These are phyloP conservation scores for Cystobasidium slooffiae DNA, from an alignment of 1,284 basidiomycete species.

Conservation along the genomic window DNA sequence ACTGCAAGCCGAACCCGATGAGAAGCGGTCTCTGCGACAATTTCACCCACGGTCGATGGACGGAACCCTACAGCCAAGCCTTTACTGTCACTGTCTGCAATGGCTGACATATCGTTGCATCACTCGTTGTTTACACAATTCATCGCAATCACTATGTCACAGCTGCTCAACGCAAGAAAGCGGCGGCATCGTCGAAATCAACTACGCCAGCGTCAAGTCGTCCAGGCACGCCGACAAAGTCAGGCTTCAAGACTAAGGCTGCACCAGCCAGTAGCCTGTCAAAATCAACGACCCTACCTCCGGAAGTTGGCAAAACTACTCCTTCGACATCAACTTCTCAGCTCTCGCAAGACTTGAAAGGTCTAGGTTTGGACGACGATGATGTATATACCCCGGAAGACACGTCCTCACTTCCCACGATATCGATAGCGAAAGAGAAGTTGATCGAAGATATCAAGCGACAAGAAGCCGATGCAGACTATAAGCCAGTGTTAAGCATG, in stretches of 20 bases:
- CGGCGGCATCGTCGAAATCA: conserved; percentile 3
- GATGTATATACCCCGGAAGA: conserved; percentile 58
- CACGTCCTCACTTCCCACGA: conserved; percentile 63
- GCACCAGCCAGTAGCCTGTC: conserved; percentile 50
- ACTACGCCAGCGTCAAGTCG: conserved; percentile 14
- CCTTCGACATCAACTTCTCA: conserved; percentile 61
- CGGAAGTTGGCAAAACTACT: conserved; percentile 57
- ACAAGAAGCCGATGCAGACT: conserved; percentile 62
- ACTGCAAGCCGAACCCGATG: no score
- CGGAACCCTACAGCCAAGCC: neutral
- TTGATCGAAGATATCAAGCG: conserved; percentile 78
- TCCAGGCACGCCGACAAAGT: conserved; percentile 16
- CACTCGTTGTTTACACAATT: neutral
- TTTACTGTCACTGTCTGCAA: conserved; percentile 2
- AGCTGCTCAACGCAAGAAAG: conserved; percentile 6
- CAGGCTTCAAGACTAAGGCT: conserved; percentile 60
- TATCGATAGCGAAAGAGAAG: conserved; percentile 77
- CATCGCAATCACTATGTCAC: neutral
- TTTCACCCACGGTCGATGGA: conserved; percentile 15
- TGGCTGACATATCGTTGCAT: conserved; percentile 9
- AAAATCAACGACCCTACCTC: conserved; percentile 62
- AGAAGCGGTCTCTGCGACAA: no score
- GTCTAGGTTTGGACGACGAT: conserved; percentile 60
- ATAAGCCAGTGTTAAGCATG: conserved; percentile 76
- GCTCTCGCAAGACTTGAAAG: conserved; percentile 62